Conservation (phyloP, 305 asterid genomes). For the Salvia sclarea region DNA sequence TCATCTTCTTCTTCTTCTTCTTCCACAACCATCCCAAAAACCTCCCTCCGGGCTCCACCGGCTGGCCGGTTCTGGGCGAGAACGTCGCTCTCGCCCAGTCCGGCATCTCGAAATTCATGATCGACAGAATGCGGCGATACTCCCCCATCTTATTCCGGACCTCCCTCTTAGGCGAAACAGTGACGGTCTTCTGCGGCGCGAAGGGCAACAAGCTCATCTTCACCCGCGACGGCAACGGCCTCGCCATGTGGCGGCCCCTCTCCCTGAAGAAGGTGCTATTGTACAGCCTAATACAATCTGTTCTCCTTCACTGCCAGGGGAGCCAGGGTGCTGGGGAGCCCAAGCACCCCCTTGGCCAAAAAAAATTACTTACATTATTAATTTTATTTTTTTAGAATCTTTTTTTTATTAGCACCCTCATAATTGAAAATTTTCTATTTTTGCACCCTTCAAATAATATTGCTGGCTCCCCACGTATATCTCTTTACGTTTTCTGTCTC, state of each 20-base stretch:
- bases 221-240: conserved; percentile 42
- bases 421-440: no score
- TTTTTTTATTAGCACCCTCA: no score
- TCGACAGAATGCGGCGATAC: conserved; percentile 44
- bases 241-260: conserved; percentile 45
- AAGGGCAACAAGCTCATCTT: conserved; percentile 51
- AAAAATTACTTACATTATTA: no score
- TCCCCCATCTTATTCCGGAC: conserved; percentile 41
- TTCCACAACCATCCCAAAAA: conserved; percentile 11
- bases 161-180: conserved; percentile 42
- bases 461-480: no score
- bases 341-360: no score
- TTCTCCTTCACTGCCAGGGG: no score
- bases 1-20: conserved; percentile 22
- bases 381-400: no score
- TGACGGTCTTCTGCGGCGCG: conserved; percentile 48
- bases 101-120: conserved; percentile 41
- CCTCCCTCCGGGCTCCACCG: conserved; percentile 43
- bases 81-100: conserved; percentile 37
- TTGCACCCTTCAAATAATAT: no score
- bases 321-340: no score
- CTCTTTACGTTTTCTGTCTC: no score
- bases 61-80: conserved; percentile 50
- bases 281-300: no score
- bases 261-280: conserved; percentile 42